Evolutionary conservation across 192 early-diverging fungal genomes (phyloP).

Genomic region (Podila minutissima): DNA sequence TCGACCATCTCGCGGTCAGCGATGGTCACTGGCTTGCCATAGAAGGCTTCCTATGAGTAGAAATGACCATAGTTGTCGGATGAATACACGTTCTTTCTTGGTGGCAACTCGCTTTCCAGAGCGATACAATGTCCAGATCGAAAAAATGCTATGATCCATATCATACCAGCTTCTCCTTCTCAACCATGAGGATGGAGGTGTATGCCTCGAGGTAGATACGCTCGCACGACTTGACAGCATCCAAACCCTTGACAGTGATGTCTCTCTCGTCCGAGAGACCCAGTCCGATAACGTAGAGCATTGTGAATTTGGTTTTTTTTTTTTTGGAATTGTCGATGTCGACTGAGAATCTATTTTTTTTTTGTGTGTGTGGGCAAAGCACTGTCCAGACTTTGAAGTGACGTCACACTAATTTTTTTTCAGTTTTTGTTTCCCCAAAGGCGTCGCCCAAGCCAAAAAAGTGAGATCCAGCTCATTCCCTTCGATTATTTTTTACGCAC

Average conservation of each 20-base stretch:
- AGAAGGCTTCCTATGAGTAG: conserved; percentile 79
- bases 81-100: background rate
- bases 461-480: no score
- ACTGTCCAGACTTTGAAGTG: no score
- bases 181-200: conserved; percentile 92
- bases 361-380: background rate
- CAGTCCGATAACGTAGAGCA: conserved; percentile 92
- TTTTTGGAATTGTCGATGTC: background rate
- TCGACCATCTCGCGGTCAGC: conserved; percentile 99
- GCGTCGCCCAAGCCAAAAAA: no score
- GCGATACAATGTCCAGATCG: background rate
- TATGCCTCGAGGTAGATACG: conserved; percentile 96
- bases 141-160: background rate
- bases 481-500: no score
- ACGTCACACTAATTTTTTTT: no score
- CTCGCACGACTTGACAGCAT: conserved; percentile 87
- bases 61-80: background rate
- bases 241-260: conserved; percentile 96
- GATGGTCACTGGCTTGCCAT: conserved; percentile 84
- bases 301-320: conserved; percentile 18
- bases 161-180: conserved; percentile 77
- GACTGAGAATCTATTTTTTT: background rate
- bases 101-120: no score
- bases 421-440: no score
- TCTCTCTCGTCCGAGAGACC: conserved; percentile 96